Evolutionary conservation across 345 rosid species (phyloP).

Genomic region (Salix brachista): DNA sequence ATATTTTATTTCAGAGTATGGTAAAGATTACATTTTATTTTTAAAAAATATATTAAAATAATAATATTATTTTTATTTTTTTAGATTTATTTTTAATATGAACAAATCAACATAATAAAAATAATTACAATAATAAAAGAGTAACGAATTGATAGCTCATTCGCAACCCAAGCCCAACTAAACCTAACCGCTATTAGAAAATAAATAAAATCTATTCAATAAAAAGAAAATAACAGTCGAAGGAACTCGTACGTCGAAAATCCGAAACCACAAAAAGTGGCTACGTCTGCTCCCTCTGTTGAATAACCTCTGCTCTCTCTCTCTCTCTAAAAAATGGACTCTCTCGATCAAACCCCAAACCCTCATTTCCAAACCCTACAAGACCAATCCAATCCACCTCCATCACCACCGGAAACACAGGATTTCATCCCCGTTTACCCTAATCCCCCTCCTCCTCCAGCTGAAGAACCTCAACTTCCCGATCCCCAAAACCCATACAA

Average conservation of each 20-base stretch:
- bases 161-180: background rate
- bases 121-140: too few species aligned
- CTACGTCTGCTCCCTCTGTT: background rate
- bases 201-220: background rate
- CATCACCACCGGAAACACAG: slow-evolving; percentile 7
- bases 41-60: too few species aligned
- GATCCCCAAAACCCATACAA: slow-evolving; percentile 5
- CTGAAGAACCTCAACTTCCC: background rate
- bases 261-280: background rate
- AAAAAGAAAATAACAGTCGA: background rate
- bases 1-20: too few species aligned
- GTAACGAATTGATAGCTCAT: background rate
- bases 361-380: slow-evolving; percentile 4
- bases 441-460: slow-evolving; percentile 2
- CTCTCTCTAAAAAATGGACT: slow-evolving; percentile 1
- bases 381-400: background rate
- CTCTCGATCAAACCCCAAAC: slow-evolving; percentile 4
- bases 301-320: background rate
- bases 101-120: too few species aligned
- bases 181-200: background rate
- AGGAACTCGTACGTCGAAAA: background rate
- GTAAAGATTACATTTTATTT: too few species aligned
- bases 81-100: too few species aligned
- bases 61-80: too few species aligned
- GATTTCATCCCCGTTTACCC: background rate